phyloP scores from a whole-genome alignment of 2,329 filamentous ascomycete species.

The Apiospora saccharicola region DNA sequence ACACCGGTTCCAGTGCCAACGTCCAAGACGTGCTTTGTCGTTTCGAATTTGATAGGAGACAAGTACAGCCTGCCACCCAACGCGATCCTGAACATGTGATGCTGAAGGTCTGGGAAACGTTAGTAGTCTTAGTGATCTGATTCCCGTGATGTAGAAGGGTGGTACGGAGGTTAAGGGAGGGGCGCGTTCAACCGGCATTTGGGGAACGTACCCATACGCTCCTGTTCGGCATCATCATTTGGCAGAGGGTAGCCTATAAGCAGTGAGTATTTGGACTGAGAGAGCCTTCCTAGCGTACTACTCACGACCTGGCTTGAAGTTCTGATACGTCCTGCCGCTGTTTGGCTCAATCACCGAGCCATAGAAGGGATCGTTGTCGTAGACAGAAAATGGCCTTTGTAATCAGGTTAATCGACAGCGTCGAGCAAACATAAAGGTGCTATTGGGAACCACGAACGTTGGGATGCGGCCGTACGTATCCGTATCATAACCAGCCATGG shows the following conservation, averaged over 20 bases:
- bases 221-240: slow-evolving; percentile 13
- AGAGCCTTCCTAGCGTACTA: not conserved
- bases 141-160: too few species aligned
- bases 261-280: not conserved
- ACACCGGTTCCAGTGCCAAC: not conserved
- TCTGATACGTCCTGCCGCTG: slow-evolving; percentile 16
- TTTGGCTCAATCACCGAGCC: not conserved
- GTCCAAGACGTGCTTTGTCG: not conserved
- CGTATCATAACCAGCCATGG: not conserved
- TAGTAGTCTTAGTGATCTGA: not conserved
- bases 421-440: not conserved
- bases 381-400: not conserved
- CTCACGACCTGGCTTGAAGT: slow-evolving; percentile 18
- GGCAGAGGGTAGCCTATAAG: slow-evolving; percentile 13
- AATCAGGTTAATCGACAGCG: not conserved
- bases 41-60: not conserved
- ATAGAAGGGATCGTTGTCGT: not conserved
- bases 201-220: not conserved
- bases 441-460: not conserved
- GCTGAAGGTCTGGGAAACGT: not conserved
- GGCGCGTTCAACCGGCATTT: not conserved
- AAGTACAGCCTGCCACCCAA: slow-evolving; percentile 1
- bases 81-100: not conserved
- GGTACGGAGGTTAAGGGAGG: not conserved
- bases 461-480: not conserved